Evolutionary conservation across 805 yeast species (phyloP).

Genomic region (Zygotorulaspora danielsina): DNA sequence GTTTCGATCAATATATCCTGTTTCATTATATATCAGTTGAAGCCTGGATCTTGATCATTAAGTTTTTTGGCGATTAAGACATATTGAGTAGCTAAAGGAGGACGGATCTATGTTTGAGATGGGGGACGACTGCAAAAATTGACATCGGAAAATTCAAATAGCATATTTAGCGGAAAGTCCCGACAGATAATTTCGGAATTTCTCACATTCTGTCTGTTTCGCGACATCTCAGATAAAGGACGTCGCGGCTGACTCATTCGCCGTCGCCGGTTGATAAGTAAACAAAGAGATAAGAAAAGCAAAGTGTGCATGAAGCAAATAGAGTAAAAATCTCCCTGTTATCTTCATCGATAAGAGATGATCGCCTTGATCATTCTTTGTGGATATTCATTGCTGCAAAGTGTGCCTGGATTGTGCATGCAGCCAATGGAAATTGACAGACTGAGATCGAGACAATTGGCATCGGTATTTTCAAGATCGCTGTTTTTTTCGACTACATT

Average conservation of each 20-base stretch:
- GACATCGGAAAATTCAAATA: not conserved
- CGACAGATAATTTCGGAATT: not conserved
- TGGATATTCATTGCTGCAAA: too few relatives aligned
- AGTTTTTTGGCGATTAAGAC: not conserved
- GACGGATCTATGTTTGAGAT: not conserved
- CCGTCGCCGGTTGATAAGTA: too few relatives aligned
- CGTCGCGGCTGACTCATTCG: not conserved
- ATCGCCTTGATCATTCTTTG: too few relatives aligned
- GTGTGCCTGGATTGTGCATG: too few relatives aligned
- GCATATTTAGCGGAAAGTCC: not conserved
- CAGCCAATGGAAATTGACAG: too few relatives aligned
- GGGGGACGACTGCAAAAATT: not conserved
- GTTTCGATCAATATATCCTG: not conserved
- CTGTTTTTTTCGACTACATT: too few relatives aligned
- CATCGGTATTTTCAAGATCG: too few relatives aligned
- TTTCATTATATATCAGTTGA: conserved; percentile 2
- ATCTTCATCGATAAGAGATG: too few relatives aligned
- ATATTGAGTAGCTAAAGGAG: not conserved
- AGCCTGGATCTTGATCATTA: not conserved
- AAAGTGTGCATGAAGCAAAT: not conserved
- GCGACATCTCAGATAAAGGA: too few relatives aligned
- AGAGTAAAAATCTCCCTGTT: too few relatives aligned
- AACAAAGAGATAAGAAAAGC: not conserved
- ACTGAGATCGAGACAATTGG: too few relatives aligned
- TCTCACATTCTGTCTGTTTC: not conserved